Evolutionary conservation across 202 grass and related monocot species (phyloP).

Genomic region (Cymbopogon flexuosus): DNA sequence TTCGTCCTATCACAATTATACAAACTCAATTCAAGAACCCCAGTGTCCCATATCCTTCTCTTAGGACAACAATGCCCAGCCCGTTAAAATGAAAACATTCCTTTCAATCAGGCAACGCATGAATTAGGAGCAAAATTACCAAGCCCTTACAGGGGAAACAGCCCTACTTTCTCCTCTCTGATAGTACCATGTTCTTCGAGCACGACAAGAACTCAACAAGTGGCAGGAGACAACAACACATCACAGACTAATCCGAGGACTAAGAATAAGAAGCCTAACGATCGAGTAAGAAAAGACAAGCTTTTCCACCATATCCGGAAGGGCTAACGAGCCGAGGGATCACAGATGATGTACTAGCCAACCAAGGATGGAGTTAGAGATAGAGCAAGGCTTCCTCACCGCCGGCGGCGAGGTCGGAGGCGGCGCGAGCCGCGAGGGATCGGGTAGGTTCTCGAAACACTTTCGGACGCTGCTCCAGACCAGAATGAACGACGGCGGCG

Average conservation of each 20-base stretch:
- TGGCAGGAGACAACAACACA: not conserved
- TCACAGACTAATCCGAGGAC: not conserved
- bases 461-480: not conserved
- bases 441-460: conserved; percentile 20
- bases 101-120: not conserved
- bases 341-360: not conserved
- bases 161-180: not conserved
- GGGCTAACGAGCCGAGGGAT: not conserved
- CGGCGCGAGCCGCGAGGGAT: not conserved
- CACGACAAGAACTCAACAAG: not conserved
- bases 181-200: not conserved
- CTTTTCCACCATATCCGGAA: not conserved
- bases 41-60: not conserved
- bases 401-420: conserved; percentile 5
- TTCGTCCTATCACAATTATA: not conserved
- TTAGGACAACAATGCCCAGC: not conserved
- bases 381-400: not conserved
- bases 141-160: not conserved
- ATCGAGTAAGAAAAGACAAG: not conserved
- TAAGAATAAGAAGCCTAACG: not conserved
- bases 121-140: not conserved
- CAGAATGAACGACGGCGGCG: conserved; percentile 9
- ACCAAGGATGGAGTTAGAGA: not conserved
- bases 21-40: not conserved
- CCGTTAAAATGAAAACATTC: not conserved